These are phyloP conservation scores for Teratosphaeria epicoccoides DNA, from an alignment of 2,329 filamentous ascomycete genomes.

Conservation along the genomic window DNA sequence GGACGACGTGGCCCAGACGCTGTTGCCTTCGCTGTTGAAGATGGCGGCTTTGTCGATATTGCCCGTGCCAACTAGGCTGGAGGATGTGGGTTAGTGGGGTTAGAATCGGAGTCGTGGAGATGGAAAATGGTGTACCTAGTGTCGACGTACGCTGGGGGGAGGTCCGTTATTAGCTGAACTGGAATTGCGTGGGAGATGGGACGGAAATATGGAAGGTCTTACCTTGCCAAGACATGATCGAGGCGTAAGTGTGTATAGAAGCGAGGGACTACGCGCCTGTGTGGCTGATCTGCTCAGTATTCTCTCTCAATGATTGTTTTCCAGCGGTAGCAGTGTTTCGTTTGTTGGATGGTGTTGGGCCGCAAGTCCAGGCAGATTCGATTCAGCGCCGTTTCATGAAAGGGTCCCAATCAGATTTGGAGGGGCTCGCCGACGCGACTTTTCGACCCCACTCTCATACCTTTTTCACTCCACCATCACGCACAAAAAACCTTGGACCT, in stretches of 20 bases:
- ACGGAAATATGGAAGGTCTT: constrained; percentile 17
- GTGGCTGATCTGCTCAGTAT: not conserved
- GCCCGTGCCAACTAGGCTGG: constrained; percentile 67
- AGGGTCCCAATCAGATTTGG: not conserved
- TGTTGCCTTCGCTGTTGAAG: constrained; percentile 69
- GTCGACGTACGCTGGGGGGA: constrained; percentile 48
- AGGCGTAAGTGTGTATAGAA: not conserved
- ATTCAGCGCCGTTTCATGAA: not conserved
- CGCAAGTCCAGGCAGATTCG: not conserved
- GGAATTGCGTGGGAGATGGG: constrained; percentile 4
- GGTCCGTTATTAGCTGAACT: constrained; percentile 7
- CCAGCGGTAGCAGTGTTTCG: not conserved
- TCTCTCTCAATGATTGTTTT: not conserved
- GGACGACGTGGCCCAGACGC: constrained; percentile 61
- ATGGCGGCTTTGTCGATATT: constrained; percentile 79
- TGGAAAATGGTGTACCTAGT: constrained; percentile 39
- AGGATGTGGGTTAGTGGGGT: constrained; percentile 11
- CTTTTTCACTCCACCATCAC: not conserved
- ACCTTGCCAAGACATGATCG: constrained; percentile 68
- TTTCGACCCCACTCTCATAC: not conserved
- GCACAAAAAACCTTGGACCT: not conserved
- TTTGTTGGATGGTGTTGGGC: not conserved
- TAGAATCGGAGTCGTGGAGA: not conserved
- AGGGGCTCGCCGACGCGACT: not conserved
- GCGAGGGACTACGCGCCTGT: not conserved